These are phyloP conservation scores for Exophiala sideris DNA, from an alignment of 2,329 filamentous ascomycete genomes.

Conservation along the genomic window DNA sequence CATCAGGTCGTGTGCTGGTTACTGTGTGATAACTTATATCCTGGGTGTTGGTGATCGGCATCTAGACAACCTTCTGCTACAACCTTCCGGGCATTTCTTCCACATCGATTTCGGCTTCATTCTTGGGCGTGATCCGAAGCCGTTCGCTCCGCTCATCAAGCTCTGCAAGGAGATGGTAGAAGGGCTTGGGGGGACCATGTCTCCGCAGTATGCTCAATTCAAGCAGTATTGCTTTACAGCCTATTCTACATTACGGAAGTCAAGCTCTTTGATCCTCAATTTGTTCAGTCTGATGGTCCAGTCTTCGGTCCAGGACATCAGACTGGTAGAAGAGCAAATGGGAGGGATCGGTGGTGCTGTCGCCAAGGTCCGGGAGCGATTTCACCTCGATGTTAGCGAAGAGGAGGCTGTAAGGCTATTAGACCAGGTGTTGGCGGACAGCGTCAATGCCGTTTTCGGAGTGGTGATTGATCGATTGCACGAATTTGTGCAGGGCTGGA, in stretches of 20 bases:
- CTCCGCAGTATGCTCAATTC: conserved; percentile 80
- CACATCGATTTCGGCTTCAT: conserved; percentile 99
- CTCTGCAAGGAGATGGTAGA: conserved; percentile 98
- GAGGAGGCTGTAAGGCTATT: conserved; percentile 88
- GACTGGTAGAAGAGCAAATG: conserved; percentile 78
- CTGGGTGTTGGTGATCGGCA: conserved; percentile 94
- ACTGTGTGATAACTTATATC: conserved; percentile 98
- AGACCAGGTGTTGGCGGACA: conserved; percentile 86
- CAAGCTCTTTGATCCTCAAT: conserved; percentile 86
- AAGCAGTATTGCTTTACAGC: conserved; percentile 95
- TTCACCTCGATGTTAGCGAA: conserved; percentile 86
- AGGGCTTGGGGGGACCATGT: conserved; percentile 84
- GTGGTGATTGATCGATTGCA: conserved; percentile 94
- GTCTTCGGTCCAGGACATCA: conserved; percentile 93
- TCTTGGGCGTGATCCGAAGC: conserved; percentile 92
- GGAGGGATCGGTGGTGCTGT: conserved; percentile 55
- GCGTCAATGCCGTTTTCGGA: conserved; percentile 81
- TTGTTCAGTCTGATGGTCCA: conserved; percentile 96
- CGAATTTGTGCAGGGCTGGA: conserved; percentile 87
- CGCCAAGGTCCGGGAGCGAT: conserved; percentile 88
- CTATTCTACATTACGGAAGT: conserved; percentile 86
- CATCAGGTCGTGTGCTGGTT: conserved; percentile 91
- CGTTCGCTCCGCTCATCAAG: conserved; percentile 96
- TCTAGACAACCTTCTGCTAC: conserved; percentile 87
- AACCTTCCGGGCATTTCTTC: conserved; percentile 91